Conservation (phyloP, 2,329 filamentous ascomycete genomes). For the Endoconidiophora polonica region DNA sequence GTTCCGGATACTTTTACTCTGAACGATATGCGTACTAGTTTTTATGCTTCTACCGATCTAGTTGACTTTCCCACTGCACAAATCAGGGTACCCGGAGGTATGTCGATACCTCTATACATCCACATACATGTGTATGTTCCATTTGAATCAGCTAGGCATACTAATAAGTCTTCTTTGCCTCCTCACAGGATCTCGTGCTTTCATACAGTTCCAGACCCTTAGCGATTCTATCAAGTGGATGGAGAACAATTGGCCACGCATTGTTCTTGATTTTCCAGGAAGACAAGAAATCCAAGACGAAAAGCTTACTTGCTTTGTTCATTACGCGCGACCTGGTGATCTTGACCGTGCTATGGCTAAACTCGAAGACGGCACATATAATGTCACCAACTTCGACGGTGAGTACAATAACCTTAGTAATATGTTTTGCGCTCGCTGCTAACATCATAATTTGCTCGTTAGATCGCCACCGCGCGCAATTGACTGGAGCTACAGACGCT, state of each 20-base stretch:
- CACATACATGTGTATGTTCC: not conserved
- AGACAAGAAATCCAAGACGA: slow-evolving; percentile 24
- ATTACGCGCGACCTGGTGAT: slow-evolving; percentile 22
- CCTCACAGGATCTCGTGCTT: slow-evolving; percentile 24
- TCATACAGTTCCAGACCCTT: slow-evolving; percentile 26
- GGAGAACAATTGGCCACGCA: slow-evolving; percentile 26
- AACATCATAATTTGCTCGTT: slow-evolving; percentile 11
- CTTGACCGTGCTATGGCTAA: not conserved
- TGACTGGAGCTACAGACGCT: slow-evolving; percentile 33
- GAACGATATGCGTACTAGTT: slow-evolving; percentile 6
- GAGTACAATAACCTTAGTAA: not conserved
- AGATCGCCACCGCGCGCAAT: slow-evolving; percentile 18
- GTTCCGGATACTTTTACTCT: slow-evolving; percentile 21
- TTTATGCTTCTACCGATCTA: slow-evolving; percentile 8
- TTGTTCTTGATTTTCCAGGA: slow-evolving; percentile 22
- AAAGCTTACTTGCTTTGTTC: slow-evolving; percentile 23
- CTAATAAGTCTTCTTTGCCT: not conserved
- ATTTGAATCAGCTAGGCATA: not conserved
- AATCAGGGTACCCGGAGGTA: slow-evolving; percentile 8
- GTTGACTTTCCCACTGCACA: slow-evolving; percentile 8
- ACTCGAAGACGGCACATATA: not conserved
- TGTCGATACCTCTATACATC: not conserved
- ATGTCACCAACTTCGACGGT: not conserved
- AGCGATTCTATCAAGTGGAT: slow-evolving; percentile 26
- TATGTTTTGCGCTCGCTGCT: not conserved